Percentiles rank a stretch among this genome's conserved stretches.
phyloP scores from a whole-genome alignment of 2,329 filamentous ascomycete species.

The Colletotrichum trifolii region DNA sequence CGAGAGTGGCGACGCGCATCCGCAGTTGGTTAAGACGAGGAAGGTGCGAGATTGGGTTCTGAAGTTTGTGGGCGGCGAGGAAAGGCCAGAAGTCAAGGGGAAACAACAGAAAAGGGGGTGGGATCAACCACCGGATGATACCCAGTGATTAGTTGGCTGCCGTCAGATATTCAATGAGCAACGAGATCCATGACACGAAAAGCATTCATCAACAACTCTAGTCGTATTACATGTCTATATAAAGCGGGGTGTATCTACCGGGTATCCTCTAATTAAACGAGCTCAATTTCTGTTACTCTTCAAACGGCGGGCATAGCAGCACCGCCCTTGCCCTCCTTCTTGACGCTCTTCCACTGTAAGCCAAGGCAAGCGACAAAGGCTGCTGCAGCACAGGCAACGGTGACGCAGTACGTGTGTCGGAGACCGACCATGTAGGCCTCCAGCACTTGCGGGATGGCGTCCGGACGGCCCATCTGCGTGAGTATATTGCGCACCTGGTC shows the following conservation, averaged over 20 bases:
- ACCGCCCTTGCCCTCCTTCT: constrained; percentile 51
- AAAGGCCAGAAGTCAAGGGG: constrained; percentile 35
- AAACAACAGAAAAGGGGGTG: constrained; percentile 40
- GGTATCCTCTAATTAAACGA: constrained; percentile 25
- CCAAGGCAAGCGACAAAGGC: constrained; percentile 57
- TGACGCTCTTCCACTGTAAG: constrained; percentile 65
- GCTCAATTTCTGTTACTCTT: neutral
- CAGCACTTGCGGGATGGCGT: constrained; percentile 55
- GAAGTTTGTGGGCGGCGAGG: constrained; percentile 68
- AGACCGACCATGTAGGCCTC: constrained; percentile 62
- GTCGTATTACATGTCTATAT: constrained; percentile 18
- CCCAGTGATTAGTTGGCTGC: constrained; percentile 44
- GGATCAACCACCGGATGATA: constrained; percentile 55
- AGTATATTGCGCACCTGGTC: constrained; percentile 60
- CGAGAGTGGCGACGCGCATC: constrained; percentile 45
- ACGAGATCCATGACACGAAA: neutral
- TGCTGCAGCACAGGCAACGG: constrained; percentile 57
- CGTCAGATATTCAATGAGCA: too few relatives aligned
- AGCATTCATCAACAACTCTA: neutral
- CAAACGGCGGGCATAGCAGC: constrained; percentile 40
- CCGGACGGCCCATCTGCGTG: constrained; percentile 51
- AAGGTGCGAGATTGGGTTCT: constrained; percentile 81
- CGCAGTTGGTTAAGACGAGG: constrained; percentile 71
- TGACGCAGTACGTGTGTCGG: constrained; percentile 63
- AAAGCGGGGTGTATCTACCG: constrained; percentile 16